Conservation (phyloP, 495 filamentous ascomycete genomes). For the Daldinia caldariorum region DNA sequence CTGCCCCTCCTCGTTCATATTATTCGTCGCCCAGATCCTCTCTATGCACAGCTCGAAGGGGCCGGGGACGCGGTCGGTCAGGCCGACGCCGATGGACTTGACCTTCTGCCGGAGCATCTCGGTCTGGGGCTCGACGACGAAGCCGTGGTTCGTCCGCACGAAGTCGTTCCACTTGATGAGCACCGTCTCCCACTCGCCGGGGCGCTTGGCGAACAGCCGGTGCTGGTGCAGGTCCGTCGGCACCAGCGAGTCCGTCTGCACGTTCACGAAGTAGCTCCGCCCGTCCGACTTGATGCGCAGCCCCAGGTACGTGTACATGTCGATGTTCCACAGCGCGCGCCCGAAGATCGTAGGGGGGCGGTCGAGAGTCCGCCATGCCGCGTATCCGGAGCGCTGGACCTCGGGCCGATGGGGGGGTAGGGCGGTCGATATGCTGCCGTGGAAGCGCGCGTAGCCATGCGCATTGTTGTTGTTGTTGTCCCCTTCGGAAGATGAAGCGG, state of each 20-base stretch:
- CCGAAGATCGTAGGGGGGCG: constrained; percentile 76
- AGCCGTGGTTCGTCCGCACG: constrained; percentile 91
- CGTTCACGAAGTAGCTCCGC: constrained; percentile 90
- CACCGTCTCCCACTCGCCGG: constrained; percentile 92
- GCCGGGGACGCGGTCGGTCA: constrained; percentile 89
- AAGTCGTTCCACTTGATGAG: constrained; percentile 90
- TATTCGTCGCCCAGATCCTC: constrained; percentile 83
- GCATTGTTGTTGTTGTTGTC: constrained; percentile 21
- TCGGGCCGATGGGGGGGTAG: constrained; percentile 78
- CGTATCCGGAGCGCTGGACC: constrained; percentile 80
- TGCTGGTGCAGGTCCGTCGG: constrained; percentile 97
- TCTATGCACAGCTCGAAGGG: constrained; percentile 86
- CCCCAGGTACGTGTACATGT: constrained; percentile 86
- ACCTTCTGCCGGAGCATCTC: constrained; percentile 87
- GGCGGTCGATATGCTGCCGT: constrained; percentile 86
- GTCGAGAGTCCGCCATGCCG: constrained; percentile 82
- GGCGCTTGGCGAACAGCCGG: constrained; percentile 80
- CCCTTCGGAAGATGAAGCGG: constrained; percentile 50
- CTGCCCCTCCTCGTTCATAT: constrained; percentile 55
- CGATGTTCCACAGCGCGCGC: constrained; percentile 83
- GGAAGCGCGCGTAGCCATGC: constrained; percentile 72
- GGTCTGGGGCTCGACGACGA: constrained; percentile 88
- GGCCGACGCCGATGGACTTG: constrained; percentile 81
- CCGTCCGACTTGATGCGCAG: constrained; percentile 93
- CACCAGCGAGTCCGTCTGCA: constrained; percentile 92